Percentiles rank a stretch among this genome's conserved stretches.
These are phyloP conservation scores for Periglandula ipomoeae DNA, from an alignment of 2,329 filamentous ascomycete species.

Conservation along the genomic window DNA sequence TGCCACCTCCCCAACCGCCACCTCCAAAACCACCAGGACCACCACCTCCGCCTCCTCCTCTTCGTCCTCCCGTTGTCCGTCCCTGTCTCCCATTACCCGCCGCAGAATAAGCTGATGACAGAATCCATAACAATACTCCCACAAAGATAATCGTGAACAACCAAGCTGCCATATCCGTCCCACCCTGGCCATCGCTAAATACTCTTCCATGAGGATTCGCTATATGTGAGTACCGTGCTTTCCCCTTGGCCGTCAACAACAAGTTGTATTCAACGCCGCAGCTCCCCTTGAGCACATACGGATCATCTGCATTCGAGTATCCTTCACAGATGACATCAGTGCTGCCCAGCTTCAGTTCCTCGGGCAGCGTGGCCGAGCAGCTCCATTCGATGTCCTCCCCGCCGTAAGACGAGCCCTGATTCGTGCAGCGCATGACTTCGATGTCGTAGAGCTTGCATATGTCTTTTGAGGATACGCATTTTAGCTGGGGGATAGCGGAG, in stretches of 20 bases:
- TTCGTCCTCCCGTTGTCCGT: slow-evolving; percentile 20
- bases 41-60: slow-evolving; percentile 24
- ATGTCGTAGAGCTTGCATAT: slow-evolving; percentile 63
- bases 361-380: slow-evolving; percentile 57
- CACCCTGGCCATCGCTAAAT: slow-evolving; percentile 21
- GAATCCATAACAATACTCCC: slow-evolving; percentile 49
- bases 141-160: slow-evolving; percentile 57
- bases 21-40: slow-evolving; percentile 20
- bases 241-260: slow-evolving; percentile 66
- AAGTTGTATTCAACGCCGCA: slow-evolving; percentile 88
- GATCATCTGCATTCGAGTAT: slow-evolving; percentile 66
- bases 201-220: slow-evolving; percentile 27
- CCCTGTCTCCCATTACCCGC: slow-evolving; percentile 9
- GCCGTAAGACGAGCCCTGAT: slow-evolving; percentile 72
- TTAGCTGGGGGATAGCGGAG: slow-evolving; percentile 66
- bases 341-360: slow-evolving; percentile 60
- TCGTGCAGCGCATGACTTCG: slow-evolving; percentile 82
- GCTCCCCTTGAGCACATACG: slow-evolving; percentile 81
- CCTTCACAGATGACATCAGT: slow-evolving; percentile 94
- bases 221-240: slow-evolving; percentile 56
- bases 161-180: slow-evolving; percentile 25
- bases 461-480: slow-evolving; percentile 58
- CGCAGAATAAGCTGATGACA: slow-evolving; percentile 42
- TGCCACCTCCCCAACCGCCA: slow-evolving; percentile 28
- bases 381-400: slow-evolving; percentile 83